phyloP scores from a whole-genome alignment of 2,329 filamentous ascomycete genomes.

The Aureobasidium sp. region DNA sequence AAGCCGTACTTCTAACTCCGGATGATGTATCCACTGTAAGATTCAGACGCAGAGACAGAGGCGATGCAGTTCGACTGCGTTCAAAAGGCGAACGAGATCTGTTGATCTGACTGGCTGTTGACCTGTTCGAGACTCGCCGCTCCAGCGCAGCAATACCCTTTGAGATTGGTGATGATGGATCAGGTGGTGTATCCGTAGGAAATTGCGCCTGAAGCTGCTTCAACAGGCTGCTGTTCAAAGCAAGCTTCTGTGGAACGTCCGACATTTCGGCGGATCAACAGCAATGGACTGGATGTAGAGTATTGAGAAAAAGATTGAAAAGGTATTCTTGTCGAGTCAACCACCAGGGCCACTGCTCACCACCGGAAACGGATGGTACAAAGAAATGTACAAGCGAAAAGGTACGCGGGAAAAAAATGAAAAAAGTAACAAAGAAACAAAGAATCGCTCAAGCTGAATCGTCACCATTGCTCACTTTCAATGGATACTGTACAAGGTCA shows the following conservation, averaged over 20 bases:
- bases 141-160: slow-evolving; percentile 10
- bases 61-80: slow-evolving; percentile 1
- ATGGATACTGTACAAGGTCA: background rate
- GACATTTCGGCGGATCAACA: background rate
- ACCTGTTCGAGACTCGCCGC: slow-evolving; percentile 3
- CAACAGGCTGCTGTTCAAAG: background rate
- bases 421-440: background rate
- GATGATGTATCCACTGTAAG: background rate
- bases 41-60: background rate
- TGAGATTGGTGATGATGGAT: slow-evolving; percentile 5
- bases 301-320: background rate
- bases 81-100: background rate
- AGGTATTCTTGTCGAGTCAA: background rate
- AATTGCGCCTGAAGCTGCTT: slow-evolving; percentile 5
- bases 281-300: background rate
- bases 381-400: background rate
- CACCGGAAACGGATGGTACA: slow-evolving; percentile 2
- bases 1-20: background rate
- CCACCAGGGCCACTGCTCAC: background rate
- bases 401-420: background rate
- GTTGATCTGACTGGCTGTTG: background rate
- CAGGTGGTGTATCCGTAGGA: background rate
- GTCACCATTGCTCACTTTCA: background rate
- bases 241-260: background rate
- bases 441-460: background rate